Evolutionary conservation across 208 protist species (phyloP).

Genomic region (Acanthamoeba rhysodes): DNA sequence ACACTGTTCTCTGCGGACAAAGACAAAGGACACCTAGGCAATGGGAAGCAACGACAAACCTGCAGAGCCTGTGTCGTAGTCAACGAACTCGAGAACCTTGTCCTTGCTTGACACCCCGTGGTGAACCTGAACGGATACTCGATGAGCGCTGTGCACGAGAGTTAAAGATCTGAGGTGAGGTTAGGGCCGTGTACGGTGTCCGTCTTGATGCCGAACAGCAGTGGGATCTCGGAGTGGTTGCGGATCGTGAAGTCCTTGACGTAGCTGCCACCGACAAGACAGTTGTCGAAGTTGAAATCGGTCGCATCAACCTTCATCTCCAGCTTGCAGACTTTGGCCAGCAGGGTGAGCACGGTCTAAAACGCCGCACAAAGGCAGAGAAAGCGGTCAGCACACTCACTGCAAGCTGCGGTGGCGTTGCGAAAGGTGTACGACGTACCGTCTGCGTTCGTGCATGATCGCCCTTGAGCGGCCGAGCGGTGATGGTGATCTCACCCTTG

Average conservation of each 20-base stretch:
- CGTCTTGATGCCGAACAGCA: slow-evolving; percentile 80
- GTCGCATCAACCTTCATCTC: slow-evolving; percentile 82
- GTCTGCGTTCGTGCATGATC: neutral
- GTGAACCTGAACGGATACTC: neutral
- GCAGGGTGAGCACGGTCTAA: slow-evolving; percentile 68
- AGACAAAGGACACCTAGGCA: too few species aligned
- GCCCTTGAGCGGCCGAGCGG: neutral
- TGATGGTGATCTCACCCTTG: slow-evolving; percentile 84
- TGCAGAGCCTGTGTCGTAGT: slow-evolving; percentile 73
- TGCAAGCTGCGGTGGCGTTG: neutral
- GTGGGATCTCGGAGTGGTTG: slow-evolving; percentile 88
- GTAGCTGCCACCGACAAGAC: slow-evolving; percentile 83
- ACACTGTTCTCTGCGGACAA: neutral
- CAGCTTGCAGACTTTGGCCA: slow-evolving; percentile 84
- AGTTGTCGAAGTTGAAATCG: slow-evolving; percentile 87
- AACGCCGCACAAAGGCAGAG: neutral
- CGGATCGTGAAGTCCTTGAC: slow-evolving; percentile 88
- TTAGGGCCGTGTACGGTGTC: slow-evolving; percentile 22
- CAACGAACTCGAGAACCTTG: slow-evolving; percentile 78
- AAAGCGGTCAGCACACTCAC: neutral
- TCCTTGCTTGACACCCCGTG: slow-evolving; percentile 4
- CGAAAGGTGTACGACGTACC: neutral
- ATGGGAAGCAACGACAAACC: neutral
- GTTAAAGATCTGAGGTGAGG: neutral
- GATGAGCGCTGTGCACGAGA: neutral